A percentile compares a stretch with the other conserved stretches of the same genome.
phyloP scores from a whole-genome alignment of 2,329 filamentous ascomycete species.

The Beauveria sp. region DNA sequence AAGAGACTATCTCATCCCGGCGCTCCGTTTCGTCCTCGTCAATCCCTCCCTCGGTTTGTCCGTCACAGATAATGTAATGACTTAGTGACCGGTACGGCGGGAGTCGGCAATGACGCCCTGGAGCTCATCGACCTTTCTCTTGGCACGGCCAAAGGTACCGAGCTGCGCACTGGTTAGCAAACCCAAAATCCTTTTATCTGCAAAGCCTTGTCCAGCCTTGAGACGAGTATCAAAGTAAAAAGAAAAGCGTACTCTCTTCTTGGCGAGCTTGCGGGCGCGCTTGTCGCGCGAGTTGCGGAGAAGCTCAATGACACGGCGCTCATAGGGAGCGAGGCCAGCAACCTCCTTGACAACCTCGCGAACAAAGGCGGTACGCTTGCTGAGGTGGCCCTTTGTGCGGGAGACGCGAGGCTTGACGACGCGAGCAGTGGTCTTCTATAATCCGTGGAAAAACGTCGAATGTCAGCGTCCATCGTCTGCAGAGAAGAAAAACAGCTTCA shows the following conservation, averaged over 20 bases:
- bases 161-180: constrained; percentile 49
- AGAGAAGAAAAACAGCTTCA: constrained; percentile 16
- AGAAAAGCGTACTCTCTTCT: constrained; percentile 76
- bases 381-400: constrained; percentile 89
- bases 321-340: constrained; percentile 87
- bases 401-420: constrained; percentile 72
- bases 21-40: neutral
- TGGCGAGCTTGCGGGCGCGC: constrained; percentile 96
- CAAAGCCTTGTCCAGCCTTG: too few relatives aligned
- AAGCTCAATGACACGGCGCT: constrained; percentile 98
- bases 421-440: constrained; percentile 76
- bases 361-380: constrained; percentile 95
- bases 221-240: neutral
- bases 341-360: constrained; percentile 98
- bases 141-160: constrained; percentile 96
- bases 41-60: neutral
- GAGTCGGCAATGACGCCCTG: constrained; percentile 96
- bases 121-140: constrained; percentile 99
- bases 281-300: constrained; percentile 99
- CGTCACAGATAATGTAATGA: neutral
- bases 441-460: constrained; percentile 28
- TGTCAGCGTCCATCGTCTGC: constrained; percentile 59
- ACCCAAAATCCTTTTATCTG: neutral
- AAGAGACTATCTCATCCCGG: neutral
- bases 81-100: constrained; percentile 59